These are phyloP conservation scores for Tarenaya hassleriana DNA, from an alignment of 345 rosid species.

Conservation along the genomic window DNA sequence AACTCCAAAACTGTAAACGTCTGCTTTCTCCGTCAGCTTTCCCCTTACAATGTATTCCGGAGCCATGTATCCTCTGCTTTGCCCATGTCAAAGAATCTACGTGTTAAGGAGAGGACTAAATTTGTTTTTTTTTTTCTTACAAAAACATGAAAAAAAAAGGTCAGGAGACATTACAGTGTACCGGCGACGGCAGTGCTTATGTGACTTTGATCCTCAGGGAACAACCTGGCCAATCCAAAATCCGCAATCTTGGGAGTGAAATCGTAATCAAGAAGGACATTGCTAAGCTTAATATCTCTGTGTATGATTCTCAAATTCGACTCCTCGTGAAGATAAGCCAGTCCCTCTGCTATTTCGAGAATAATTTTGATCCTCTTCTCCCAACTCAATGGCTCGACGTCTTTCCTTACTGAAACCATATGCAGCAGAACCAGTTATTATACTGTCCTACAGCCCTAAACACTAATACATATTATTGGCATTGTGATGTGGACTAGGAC, in stretches of 20 bases:
- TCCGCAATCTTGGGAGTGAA: slow-evolving; percentile 77
- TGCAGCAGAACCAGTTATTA: neutral
- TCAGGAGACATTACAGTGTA: slow-evolving; percentile 52
- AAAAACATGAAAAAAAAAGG: neutral
- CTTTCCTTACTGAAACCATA: slow-evolving; percentile 39
- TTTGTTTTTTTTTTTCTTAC: too few species aligned
- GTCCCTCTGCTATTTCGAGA: slow-evolving; percentile 71
- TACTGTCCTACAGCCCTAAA: too few species aligned
- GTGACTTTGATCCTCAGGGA: slow-evolving; percentile 65
- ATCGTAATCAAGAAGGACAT: slow-evolving; percentile 63
- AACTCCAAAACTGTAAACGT: slow-evolving; percentile 83
- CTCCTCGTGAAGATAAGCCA: slow-evolving; percentile 78
- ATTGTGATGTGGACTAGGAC: neutral
- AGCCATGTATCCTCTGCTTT: slow-evolving; percentile 82
- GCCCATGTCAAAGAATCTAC: neutral
- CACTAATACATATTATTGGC: too few species aligned
- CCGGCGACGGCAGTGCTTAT: slow-evolving; percentile 77
- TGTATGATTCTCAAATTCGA: slow-evolving; percentile 72
- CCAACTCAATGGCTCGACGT: slow-evolving; percentile 49
- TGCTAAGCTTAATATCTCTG: slow-evolving; percentile 78
- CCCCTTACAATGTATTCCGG: slow-evolving; percentile 81
- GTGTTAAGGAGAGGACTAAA: neutral
- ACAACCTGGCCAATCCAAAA: slow-evolving; percentile 78
- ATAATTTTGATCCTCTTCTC: slow-evolving; percentile 48
- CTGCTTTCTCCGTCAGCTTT: slow-evolving; percentile 72